These are phyloP conservation scores for Dactylellina haptotyla DNA, from an alignment of 2,329 filamentous ascomycete genomes.

Conservation along the genomic window DNA sequence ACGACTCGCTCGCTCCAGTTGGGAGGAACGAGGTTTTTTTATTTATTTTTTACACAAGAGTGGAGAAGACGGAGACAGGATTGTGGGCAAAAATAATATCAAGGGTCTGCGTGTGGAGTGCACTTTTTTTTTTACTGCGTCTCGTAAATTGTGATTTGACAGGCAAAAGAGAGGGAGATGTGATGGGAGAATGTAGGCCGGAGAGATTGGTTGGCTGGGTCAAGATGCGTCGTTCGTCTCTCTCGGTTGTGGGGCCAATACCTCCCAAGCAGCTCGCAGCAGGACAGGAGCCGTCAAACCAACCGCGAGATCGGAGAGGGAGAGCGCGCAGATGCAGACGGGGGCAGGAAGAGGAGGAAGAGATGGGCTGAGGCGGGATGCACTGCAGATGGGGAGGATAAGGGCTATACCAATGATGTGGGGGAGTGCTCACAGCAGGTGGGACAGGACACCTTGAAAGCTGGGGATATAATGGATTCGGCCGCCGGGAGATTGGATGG, in stretches of 20 bases:
- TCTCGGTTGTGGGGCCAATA: conserved; percentile 49
- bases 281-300: conserved; percentile 23
- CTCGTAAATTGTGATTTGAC: conserved; percentile 46
- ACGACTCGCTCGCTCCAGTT: too few relatives aligned
- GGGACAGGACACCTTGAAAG: conserved; percentile 18
- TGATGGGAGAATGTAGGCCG: conserved; percentile 46
- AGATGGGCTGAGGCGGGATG: conserved; percentile 3
- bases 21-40: neutral
- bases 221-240: conserved; percentile 46
- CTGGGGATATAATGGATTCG: conserved; percentile 12
- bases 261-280: conserved; percentile 34
- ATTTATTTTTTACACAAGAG: neutral
- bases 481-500: neutral
- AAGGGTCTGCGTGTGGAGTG: conserved; percentile 31
- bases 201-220: conserved; percentile 43
- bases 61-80: conserved; percentile 13
- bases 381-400: conserved; percentile 9
- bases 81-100: conserved; percentile 43
- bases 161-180: conserved; percentile 19
- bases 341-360: neutral
- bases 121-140: neutral
- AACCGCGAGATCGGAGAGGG: conserved; percentile 17
- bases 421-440: too few relatives aligned
- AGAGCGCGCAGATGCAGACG: conserved; percentile 28
- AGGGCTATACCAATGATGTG: conserved; percentile 5